phyloP scores from a whole-genome alignment of 2,329 filamentous ascomycete species.

The Fusarium hainanense region DNA sequence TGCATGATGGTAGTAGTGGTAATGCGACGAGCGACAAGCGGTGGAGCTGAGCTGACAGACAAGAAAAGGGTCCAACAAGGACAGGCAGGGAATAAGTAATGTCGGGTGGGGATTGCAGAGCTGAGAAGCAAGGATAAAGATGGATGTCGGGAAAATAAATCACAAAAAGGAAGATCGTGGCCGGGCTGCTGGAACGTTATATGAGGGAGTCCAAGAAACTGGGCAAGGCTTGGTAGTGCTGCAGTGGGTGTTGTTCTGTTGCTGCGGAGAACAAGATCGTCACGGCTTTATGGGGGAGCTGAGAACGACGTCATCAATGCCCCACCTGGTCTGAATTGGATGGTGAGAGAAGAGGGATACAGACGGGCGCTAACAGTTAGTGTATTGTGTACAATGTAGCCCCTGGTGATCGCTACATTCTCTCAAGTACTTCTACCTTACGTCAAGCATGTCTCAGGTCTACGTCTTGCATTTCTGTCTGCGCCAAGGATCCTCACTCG shows the following conservation, averaged over 20 bases:
- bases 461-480: constrained; percentile 26
- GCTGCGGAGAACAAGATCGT: constrained; percentile 48
- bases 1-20: constrained; percentile 73
- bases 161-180: constrained; percentile 25
- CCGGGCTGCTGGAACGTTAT: constrained; percentile 45
- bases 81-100: constrained; percentile 37
- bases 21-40: constrained; percentile 38
- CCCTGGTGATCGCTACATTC: constrained; percentile 16
- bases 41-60: constrained; percentile 33
- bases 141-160: constrained; percentile 27
- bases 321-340: constrained; percentile 39
- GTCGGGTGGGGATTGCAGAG: constrained; percentile 38
- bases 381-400: constrained; percentile 22
- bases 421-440: constrained; percentile 24
- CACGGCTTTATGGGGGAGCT: constrained; percentile 39
- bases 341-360: constrained; percentile 21
- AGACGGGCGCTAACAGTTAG: constrained; percentile 25
- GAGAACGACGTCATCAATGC: constrained; percentile 45
- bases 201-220: constrained; percentile 41
- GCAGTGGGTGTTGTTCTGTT: constrained; percentile 40
- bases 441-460: constrained; percentile 35
- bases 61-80: constrained; percentile 28
- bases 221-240: constrained; percentile 28
- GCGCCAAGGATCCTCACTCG: constrained; percentile 27
- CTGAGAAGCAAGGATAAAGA: constrained; percentile 39